phyloP scores from a whole-genome alignment of 768 basidiomycete genomes.

The Boletus tomentosulus region DNA sequence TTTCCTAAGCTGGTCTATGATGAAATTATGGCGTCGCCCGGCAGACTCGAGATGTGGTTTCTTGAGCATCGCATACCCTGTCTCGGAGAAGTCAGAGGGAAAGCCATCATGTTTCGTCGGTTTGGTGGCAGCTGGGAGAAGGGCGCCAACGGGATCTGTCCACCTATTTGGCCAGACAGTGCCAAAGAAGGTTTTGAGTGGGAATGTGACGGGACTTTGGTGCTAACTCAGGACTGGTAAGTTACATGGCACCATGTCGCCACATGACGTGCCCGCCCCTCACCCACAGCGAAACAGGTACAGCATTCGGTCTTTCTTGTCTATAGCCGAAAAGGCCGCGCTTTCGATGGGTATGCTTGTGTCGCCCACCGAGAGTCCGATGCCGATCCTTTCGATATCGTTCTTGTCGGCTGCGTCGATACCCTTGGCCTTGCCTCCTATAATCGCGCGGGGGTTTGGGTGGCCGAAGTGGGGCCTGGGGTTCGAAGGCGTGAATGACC shows the following conservation, averaged over 20 bases:
- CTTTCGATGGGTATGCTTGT: conserved; percentile 53
- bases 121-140: conserved; percentile 73
- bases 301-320: conserved; percentile 69
- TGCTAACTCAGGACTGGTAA: conserved; percentile 85
- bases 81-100: conserved; percentile 83
- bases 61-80: conserved; percentile 75
- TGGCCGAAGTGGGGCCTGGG: conserved; percentile 76
- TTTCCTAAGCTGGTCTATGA: conserved; percentile 67
- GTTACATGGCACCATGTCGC: conserved; percentile 9
- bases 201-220: conserved; percentile 64
- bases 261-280: conserved; percentile 2
- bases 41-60: conserved; percentile 66
- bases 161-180: conserved; percentile 82
- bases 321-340: conserved; percentile 78
- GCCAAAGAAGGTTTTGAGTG: conserved; percentile 69
- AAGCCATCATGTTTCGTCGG: conserved; percentile 79
- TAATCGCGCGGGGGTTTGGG: conserved; percentile 78
- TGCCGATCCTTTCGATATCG: conserved; percentile 62
- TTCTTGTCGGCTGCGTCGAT: conserved; percentile 80
- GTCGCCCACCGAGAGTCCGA: conserved; percentile 32
- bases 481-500: conserved; percentile 80
- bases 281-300: conserved; percentile 54
- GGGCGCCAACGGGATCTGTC: conserved; percentile 83
- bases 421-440: conserved; percentile 74
- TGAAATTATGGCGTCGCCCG: conserved; percentile 54